Evolutionary conservation across 176 grass and related monocot species (phyloP).

Genomic region (Carex scoparia): DNA sequence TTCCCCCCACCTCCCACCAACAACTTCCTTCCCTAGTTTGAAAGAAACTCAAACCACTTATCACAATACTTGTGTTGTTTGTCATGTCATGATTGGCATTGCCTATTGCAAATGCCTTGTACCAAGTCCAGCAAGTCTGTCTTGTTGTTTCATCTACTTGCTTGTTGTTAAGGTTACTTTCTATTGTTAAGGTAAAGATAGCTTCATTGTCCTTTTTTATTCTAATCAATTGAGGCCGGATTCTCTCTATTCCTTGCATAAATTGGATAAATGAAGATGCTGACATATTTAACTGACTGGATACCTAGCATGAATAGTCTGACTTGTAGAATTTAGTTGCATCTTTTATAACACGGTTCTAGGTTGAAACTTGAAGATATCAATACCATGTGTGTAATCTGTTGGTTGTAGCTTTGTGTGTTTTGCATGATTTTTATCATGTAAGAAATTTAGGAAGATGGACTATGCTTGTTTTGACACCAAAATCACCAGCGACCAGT

Average conservation of each 20-base stretch:
- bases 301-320: not conserved
- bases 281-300: not conserved
- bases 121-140: not conserved
- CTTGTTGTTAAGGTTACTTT: not conserved
- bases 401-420: not conserved
- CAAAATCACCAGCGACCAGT: not conserved
- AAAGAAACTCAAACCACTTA: not conserved
- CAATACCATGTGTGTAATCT: not conserved
- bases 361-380: not conserved
- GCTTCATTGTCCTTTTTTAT: not conserved
- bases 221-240: not conserved
- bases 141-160: not conserved
- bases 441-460: not conserved
- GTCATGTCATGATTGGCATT: not conserved
- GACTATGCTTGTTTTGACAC: not conserved
- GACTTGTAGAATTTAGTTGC: not conserved
- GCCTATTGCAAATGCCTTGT: not conserved
- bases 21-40: not conserved
- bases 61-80: not conserved
- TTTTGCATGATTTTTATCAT: not conserved
- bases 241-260: not conserved
- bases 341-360: not conserved
- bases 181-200: slow-evolving; percentile 1
- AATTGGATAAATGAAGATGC: not conserved
- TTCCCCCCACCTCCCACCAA: slow-evolving; percentile 29